Evolutionary conservation across 1,139 yeast species (phyloP), one percentile per base, ranked within the genome.

Genomic region (Candida neerlandica): DNA sequence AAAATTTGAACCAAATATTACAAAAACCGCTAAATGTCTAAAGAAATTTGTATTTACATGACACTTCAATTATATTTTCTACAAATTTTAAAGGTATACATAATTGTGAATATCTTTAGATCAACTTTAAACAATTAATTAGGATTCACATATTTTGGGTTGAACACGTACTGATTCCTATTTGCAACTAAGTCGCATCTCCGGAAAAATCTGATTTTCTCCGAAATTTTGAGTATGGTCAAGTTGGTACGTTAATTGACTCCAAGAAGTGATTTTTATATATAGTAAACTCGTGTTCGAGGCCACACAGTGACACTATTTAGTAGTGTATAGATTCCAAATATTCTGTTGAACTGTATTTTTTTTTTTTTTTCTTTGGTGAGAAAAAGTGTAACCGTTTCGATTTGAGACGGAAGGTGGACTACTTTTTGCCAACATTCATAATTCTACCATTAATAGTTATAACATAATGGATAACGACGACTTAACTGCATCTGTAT

Each of bases 401-500:
- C 32, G n/a, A 27, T 12, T 27, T 10, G 9, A 32, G 16, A 32
- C 35, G 16, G n/a, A n/a, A 16, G 30, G 18, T 11, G 19, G n/a
- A 18, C n/a, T 10, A n/a, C 18, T 29, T 29, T 6, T 12, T 33
- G 29, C 14, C 44, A 32, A 18, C 21, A 4, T 6, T n/a, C 12
- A 3, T 2, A 19, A 4, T 19, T 18, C 14, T 9, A 21, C 38
- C 29, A 14, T 38, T 16, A 33, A 14, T 4, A 32, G 4, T 7
- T 9, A 5, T 9, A 14, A 15, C 44, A 18, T 21, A 37, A 68
- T 67, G 72, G 69, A 68, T 47, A 66, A 65, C 50, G 71, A 68
- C 44, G 75, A 70, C 49, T 59, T 70, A 29, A 66, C 73, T 9
- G 71, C 71, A 21, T 69, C 74, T 11, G 73, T 66, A 50, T 70